A percentile compares a stretch with the other conserved stretches of the same genome.
Conservation (phyloP, 164 flowering plant genomes). For the Dillenia suffruticosa region DNA sequence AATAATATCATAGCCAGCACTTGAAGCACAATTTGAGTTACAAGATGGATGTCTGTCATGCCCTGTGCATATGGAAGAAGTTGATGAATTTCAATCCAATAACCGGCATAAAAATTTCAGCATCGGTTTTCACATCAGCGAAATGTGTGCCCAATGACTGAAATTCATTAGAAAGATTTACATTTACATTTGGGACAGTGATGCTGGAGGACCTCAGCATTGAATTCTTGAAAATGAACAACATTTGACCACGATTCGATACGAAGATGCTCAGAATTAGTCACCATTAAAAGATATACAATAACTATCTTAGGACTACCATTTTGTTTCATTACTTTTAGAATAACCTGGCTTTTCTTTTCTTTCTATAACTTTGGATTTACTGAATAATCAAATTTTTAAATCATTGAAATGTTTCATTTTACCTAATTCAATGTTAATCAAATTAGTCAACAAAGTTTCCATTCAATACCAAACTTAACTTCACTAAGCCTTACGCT, state of each 20-base stretch:
- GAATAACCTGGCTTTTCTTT: no score
- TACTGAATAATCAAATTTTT: no score
- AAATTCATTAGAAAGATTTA: conserved; percentile 40
- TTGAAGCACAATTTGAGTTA: conserved; percentile 11
- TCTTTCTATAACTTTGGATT: no score
- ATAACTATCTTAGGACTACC: background rate
- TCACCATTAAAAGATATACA: conserved; percentile 2
- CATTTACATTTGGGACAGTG: conserved; percentile 81
- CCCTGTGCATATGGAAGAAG: conserved; percentile 34
- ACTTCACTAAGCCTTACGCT: no score
- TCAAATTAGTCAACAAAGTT: no score
- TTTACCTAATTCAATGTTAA: no score
- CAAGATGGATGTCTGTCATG: conserved; percentile 14
- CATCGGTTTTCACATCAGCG: conserved; percentile 8
- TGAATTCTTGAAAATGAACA: conserved; percentile 93
- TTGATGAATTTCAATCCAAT: conserved; percentile 70
- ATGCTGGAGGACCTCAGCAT: conserved; percentile 77
- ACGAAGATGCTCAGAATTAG: conserved; percentile 1
- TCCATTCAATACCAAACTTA: no score
- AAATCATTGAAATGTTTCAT: no score
- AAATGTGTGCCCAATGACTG: conserved; percentile 5
- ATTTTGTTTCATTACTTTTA: no score
- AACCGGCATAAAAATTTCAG: conserved; percentile 79
- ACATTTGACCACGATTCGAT: conserved; percentile 56
- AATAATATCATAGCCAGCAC: conserved; percentile 71